Evolutionary conservation across 495 filamentous ascomycete genomes (phyloP), one percentile per base, ranked within the genome.

Genomic region (Penicillium dipodomyicola): DNA sequence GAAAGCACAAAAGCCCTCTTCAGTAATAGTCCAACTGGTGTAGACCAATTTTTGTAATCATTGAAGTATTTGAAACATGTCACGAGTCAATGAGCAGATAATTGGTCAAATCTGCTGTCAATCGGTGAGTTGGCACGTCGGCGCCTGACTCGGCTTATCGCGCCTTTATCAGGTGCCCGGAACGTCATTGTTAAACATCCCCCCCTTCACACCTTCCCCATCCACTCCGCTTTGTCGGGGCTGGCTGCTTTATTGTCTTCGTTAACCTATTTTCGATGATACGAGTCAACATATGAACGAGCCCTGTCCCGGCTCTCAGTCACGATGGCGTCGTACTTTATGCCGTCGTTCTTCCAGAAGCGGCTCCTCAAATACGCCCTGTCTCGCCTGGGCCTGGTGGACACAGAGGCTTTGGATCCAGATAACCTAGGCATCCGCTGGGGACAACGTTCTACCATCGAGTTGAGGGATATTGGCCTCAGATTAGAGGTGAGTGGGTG

Each of bases 341-440:
- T 88, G 65, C 84, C 88, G 44, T 90, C 87, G 37, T 87, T 83
- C 62, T 84, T 94, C 72, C 88, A 90, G 72, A 92, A 92, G 77
- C 83, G 86, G 63, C 75, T 94, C 54, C 78, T 96, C 45, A 85
- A 87, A 58, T 95, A 91, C 70, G 89, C 84, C 23, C 74, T 97
- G 27, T 88, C 87, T 5, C 84, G 87, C 53, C 72, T 93, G 40
- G 90, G 92, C 51, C 70, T 96, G 25, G 80, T 97, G 25, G 92
- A 97, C 63, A 86, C 86, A 27, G 84, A 92, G 63, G 84, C 87
- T 3, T 65, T 96, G 39, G 88, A 96, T 60, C 77, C 87, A 27
- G 89, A 92, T 46, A 87, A 89, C 56, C 68, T 95, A 56, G 89
- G 92, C 56, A 82, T 93, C 58, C 82, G 83, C 22, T 82, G 86